These are phyloP conservation scores for Clohesyomyces aquaticus DNA, from an alignment of 495 filamentous ascomycete genomes.

Conservation along the genomic window DNA sequence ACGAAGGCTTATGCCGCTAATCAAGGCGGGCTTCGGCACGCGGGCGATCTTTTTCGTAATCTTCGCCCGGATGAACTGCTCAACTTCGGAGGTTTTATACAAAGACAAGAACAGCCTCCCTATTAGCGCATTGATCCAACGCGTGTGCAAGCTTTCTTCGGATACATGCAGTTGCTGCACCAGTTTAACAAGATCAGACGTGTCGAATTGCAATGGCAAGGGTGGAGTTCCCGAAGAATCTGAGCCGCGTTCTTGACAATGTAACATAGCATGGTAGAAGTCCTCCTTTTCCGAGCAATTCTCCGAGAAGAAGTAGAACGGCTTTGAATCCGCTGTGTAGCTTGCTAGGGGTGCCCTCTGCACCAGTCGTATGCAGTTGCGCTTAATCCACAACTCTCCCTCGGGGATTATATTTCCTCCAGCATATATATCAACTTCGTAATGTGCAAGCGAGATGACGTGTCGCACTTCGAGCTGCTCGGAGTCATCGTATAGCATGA, in stretches of 20 bases:
- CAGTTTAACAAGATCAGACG: constrained; percentile 80
- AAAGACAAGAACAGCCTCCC: constrained; percentile 85
- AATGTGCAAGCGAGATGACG: constrained; percentile 88
- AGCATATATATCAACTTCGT: constrained; percentile 82
- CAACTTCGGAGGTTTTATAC: constrained; percentile 80
- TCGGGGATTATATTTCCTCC: constrained; percentile 78
- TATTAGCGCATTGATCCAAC: constrained; percentile 92
- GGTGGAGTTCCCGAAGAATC: constrained; percentile 64
- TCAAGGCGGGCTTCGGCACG: constrained; percentile 87
- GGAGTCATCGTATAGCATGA: constrained; percentile 94
- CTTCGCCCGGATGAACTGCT: constrained; percentile 77
- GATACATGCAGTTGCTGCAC: constrained; percentile 89
- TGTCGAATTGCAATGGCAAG: constrained; percentile 74
- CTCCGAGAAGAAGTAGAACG: constrained; percentile 92
- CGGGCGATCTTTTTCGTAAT: constrained; percentile 96
- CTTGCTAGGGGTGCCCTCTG: constrained; percentile 60
- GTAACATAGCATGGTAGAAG: constrained; percentile 91
- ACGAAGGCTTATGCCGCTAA: constrained; percentile 77
- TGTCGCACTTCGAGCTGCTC: constrained; percentile 91
- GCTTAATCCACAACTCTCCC: constrained; percentile 91
- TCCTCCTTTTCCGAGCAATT: constrained; percentile 96
- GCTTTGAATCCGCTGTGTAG: constrained; percentile 63
- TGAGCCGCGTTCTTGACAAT: constrained; percentile 73
- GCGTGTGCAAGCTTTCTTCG: constrained; percentile 86
- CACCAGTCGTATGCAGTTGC: constrained; percentile 87